Conservation (phyloP, 2,329 filamentous ascomycete species). For the Aureobasidium sp. region DNA sequence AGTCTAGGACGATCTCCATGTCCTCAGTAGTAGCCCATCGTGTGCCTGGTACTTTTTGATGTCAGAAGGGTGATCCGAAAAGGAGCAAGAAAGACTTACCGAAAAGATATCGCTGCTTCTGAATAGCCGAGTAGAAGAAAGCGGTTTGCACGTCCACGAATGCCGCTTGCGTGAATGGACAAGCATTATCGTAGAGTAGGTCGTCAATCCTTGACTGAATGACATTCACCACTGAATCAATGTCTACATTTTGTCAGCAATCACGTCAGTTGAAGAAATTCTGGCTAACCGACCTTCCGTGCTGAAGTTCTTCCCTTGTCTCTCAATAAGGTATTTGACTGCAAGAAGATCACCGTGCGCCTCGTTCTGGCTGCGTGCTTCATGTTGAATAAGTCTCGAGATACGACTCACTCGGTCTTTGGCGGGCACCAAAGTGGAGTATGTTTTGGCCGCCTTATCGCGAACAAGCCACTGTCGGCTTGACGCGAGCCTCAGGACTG, state of each 20-base stretch:
- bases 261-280: not conserved
- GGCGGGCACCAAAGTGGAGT: constrained; percentile 44
- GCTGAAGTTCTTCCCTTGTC: not conserved
- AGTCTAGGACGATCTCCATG: constrained; percentile 5
- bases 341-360: constrained; percentile 38
- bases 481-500: constrained; percentile 69
- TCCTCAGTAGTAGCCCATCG: constrained; percentile 3
- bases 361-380: constrained; percentile 30
- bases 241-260: not conserved
- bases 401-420: constrained; percentile 22
- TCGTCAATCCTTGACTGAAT: constrained; percentile 18
- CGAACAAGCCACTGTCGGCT: constrained; percentile 83
- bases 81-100: not conserved
- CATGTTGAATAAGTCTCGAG: constrained; percentile 1
- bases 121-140: constrained; percentile 13
- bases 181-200: constrained; percentile 28
- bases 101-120: constrained; percentile 9
- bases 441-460: constrained; percentile 80
- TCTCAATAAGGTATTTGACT: constrained; percentile 28
- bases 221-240: not conserved
- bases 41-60: not conserved
- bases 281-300: constrained; percentile 1
- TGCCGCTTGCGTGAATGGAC: constrained; percentile 38
- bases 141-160: constrained; percentile 38
- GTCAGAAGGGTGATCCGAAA: not conserved